These are phyloP conservation scores for Curvularia hawaiiensis DNA, from an alignment of 2,329 filamentous ascomycete species.

Conservation along the genomic window DNA sequence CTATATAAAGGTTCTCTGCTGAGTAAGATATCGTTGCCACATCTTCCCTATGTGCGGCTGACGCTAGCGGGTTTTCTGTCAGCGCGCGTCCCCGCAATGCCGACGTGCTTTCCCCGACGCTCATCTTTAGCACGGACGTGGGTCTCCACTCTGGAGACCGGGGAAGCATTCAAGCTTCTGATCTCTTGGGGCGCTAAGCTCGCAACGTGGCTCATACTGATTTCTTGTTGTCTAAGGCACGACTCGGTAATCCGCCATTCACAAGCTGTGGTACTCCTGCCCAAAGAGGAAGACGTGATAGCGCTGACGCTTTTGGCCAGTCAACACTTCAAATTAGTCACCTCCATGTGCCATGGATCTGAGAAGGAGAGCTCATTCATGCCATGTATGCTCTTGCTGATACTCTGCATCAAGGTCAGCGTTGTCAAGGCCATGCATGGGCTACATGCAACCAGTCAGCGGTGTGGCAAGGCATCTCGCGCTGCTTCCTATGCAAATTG, in stretches of 20 bases:
- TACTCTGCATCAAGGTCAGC: background rate
- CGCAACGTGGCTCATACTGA: background rate
- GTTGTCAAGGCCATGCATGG: background rate
- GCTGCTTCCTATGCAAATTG: background rate
- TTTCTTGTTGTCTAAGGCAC: background rate
- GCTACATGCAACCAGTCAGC: background rate
- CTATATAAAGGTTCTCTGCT: background rate
- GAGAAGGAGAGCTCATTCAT: background rate
- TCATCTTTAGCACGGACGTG: conserved; percentile 6
- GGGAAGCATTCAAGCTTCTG: conserved; percentile 8
- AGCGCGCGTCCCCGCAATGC: conserved; percentile 24
- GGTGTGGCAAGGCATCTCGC: background rate
- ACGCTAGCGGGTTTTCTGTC: background rate
- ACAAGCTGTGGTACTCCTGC: background rate
- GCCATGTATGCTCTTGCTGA: background rate
- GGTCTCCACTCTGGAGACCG: conserved; percentile 21
- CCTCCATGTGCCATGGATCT: background rate
- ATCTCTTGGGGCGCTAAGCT: background rate
- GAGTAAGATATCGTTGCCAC: background rate
- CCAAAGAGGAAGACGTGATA: background rate
- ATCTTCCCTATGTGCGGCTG: background rate
- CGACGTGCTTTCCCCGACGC: conserved; percentile 12
- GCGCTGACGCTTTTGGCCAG: background rate
- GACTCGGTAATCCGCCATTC: background rate
- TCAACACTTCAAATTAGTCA: background rate